Evolutionary conservation across 2,329 filamentous ascomycete species (phyloP), one percentile per base, ranked within the genome.

Genomic region (Diaporthe aspalathi): DNA sequence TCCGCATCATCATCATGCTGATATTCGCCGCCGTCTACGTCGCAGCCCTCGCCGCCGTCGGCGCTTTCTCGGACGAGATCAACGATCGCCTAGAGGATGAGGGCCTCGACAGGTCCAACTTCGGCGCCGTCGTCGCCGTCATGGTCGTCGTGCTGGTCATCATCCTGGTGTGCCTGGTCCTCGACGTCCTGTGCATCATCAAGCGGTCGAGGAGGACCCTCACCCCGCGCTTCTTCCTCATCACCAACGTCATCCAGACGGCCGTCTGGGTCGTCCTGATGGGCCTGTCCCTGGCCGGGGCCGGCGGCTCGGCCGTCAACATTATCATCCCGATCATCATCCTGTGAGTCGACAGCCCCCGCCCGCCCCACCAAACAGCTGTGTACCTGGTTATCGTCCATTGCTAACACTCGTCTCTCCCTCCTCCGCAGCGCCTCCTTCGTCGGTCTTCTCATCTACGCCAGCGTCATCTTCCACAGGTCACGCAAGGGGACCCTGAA

Each of bases 101-200:
- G n/a, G 53, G 40, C 43, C 6, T 17, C 2, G 1, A 12, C 1
- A 32, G n/a, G 27, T 7, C 17, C 1, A 32, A 29, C 11, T 7
- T 54, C 20, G 35, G 49, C 8, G 57, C 70, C 14, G 32, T 74
- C 29, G 71, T 80, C 7, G 79, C 73, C 45, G 66, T 79, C 11
- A 20, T 73, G 5, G 72, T 63, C 20, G 75, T 81, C 53, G 73
- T 77, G 35, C 71, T 79, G 68, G 66, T 70, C 45, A 73, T 81
- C 70, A 71, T 80, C 43, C 14, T 76, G 4, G 3, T 74, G 49
- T 80, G 78, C 69, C 72, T 80, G 8, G 56, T 75, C 8, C 76
- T 80, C 43, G 79, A 81, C 72, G 70, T 80, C 16, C 71, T 77
- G 40, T 78, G 77, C 76, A 79, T 80, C 66, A 63, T 81, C 75